Base-by-base conservation (phyloP, 2,329 filamentous ascomycete species). In the Aspergillus piperis region DNA sequence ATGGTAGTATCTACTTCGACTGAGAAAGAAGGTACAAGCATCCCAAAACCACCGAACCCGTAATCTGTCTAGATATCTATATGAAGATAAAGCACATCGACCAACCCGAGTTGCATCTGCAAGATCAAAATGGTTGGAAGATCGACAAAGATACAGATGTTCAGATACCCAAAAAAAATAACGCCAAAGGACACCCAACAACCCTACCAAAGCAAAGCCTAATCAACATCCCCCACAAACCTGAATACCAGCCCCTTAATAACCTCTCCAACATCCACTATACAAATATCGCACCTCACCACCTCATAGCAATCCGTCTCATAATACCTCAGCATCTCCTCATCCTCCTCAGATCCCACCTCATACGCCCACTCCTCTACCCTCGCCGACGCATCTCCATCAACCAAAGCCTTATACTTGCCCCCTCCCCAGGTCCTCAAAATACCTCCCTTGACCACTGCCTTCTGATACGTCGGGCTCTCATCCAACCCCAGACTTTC, bases 221-320 rank as follows among this genome's bases (percentile, higher is more conserved):
- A 13, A 27, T 27, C 13, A 11, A 25, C 23, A 27, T 48, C 44
- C 23, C 44, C 44, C 1, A 48, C 13, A 27, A 54, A 54, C 17
- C 36, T 25, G 13, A 54, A 54, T 4, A 41, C 41, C 11, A 42
- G 13, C 10, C 52, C 52, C 38, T 32, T 23, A 3, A 54, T 17
- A 2, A 21, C 10, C 17, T 55, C 57, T 1, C 13, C 49, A 30
- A 2, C 41, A 41, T 58, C 63, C 7, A 51, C 52, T 15, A 71
- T 64, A 13, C 57, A 38, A 25, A 78, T 77, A 2, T 47, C 48
- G 61, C 75, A 77, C 23, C 75, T 62, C 11, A 75, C 71, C 17
- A 78, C 72, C 56, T 78, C 75, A 64, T 79, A 79, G 11, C 63
- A 68, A 17, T 71, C 70, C 21, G 75, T 78, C 67, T 79, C 77